Evolutionary conservation across 768 basidiomycete species (phyloP), one percentile per base, ranked within the genome.

Genomic region (Panellus pusillus): DNA sequence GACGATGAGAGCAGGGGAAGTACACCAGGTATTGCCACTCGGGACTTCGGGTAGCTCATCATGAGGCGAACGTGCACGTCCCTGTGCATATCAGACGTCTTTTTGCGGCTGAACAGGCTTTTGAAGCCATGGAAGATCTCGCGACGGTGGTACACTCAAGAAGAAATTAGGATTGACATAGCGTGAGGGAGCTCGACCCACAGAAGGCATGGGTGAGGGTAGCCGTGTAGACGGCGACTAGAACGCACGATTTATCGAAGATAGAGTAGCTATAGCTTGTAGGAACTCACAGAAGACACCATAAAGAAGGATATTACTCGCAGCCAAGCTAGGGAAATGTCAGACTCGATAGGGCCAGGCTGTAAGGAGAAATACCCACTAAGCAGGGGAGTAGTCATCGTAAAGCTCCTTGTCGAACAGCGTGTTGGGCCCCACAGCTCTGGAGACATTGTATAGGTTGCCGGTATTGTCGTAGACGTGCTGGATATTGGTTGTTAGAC

Each of bases 61-160:
- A 78, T 78, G 40, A 78, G 68, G 27, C 74, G 69, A 6, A 65
- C 62, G 41, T 78, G 78, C 15, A 79, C 63, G 42, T 79, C 77
- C 48, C 66, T 66, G 47, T 48, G 48, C 17, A 45, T 17, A 38
- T 72, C 68, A 37, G 65, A 60, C 32, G 71, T 63, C 29, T 68
- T 64, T 43, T 61, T 59, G 31, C 67, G 60, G 11, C 68, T 67
- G 42, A 71, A 64, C 37, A 53, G 44, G 24, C 49, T 60, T 32
- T 36, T 51, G 42, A 60, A 46, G 6, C 54, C 49, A 0, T 63
- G 57, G 62, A 62, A 66, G 51, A 77, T 72, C 56, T 76, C 74
- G 35, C 72, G 67, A 13, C 76, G 71, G 67, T 75, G 74, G 61
- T 70, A 74, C 9, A 78, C 32, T 35, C 3, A 8, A 14, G 32